Percentiles rank a stretch among this genome's conserved stretches.
These are phyloP conservation scores for Colletotrichum phormii DNA, from an alignment of 2,329 filamentous ascomycete genomes.

Conservation along the genomic window DNA sequence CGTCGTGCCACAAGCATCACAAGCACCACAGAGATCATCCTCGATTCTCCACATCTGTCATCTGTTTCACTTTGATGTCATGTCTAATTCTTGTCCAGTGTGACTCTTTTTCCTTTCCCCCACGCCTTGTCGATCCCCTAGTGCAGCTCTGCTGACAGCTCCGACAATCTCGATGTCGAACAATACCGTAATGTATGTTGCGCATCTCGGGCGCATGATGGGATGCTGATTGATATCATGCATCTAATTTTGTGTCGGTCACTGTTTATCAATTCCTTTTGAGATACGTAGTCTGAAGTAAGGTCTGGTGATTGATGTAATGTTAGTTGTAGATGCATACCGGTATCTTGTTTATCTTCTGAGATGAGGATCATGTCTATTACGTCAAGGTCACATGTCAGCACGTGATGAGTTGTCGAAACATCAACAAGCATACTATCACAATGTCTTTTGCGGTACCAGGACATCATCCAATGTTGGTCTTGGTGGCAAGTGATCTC, in stretches of 20 bases:
- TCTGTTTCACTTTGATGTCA: conserved; percentile 27
- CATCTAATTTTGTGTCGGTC: not conserved
- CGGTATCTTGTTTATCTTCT: not conserved
- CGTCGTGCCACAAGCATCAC: conserved; percentile 18
- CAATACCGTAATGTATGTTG: conserved; percentile 9
- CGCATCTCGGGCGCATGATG: conserved; percentile 15
- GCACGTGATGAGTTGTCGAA: not conserved
- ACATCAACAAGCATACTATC: too few relatives aligned
- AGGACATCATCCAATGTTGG: too few relatives aligned
- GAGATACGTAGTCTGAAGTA: not conserved
- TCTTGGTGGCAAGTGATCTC: not conserved
- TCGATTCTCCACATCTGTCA: conserved; percentile 30
- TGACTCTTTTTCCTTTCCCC: conserved; percentile 2
- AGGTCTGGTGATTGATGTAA: not conserved
- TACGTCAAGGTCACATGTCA: conserved; percentile 22
- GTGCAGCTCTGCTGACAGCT: not conserved
- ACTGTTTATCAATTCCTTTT: not conserved
- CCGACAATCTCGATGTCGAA: conserved; percentile 1
- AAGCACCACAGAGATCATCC: conserved; percentile 19
- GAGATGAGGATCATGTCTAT: not conserved
- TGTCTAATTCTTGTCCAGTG: not conserved
- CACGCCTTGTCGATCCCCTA: conserved; percentile 11
- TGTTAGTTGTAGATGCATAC: not conserved
- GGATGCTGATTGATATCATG: conserved; percentile 25
- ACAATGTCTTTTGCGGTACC: not conserved